Percentiles rank a stretch among this genome's conserved stretches.
Evolutionary conservation across 1,139 yeast genomes (phyloP).

Genomic region (Blastobotrys persicus): DNA sequence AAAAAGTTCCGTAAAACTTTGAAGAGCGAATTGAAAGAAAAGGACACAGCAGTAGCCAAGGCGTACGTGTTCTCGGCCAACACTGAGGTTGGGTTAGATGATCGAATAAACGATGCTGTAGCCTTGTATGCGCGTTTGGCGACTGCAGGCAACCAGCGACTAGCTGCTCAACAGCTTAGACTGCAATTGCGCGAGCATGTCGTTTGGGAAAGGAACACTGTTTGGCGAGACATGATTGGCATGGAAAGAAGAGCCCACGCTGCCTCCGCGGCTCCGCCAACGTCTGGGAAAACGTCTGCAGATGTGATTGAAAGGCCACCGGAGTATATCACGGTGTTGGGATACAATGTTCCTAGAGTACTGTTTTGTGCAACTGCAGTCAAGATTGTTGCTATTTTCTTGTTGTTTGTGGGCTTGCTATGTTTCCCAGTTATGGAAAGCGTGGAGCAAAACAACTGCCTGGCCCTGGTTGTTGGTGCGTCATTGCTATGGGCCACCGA

Average conservation of each 20-base stretch:
- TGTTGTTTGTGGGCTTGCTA: constrained; percentile 50
- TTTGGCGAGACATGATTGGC: constrained; percentile 95
- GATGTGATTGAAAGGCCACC: constrained; percentile 1
- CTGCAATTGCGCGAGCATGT: constrained; percentile 85
- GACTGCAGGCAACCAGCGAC: constrained; percentile 45
- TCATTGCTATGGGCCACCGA: constrained; percentile 94
- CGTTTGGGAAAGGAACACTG: constrained; percentile 95
- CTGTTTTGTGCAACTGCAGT: constrained; percentile 25
- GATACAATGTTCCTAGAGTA: constrained; percentile 24
- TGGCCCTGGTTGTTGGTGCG: constrained; percentile 75
- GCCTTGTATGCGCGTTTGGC: constrained; percentile 48
- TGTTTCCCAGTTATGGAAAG: constrained; percentile 59
- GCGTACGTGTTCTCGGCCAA: constrained; percentile 48
- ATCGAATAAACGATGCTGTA: constrained; percentile 49
- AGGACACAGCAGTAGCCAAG: constrained; percentile 26
- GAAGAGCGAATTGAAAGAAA: constrained; percentile 52
- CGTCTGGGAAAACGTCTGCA: not conserved
- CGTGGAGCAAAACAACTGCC: constrained; percentile 65
- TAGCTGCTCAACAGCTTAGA: constrained; percentile 65
- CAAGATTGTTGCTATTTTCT: constrained; percentile 43
- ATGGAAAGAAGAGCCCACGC: constrained; percentile 70
- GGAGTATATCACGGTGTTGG: constrained; percentile 11
- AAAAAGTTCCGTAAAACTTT: constrained; percentile 88
- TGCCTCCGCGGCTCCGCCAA: constrained; percentile 41
- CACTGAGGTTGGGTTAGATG: constrained; percentile 49